A percentile compares a stretch with the other conserved stretches of the same genome.
phyloP scores from a whole-genome alignment of 805 yeast species.

The Sugiyamaella boreocaroliniensis region DNA sequence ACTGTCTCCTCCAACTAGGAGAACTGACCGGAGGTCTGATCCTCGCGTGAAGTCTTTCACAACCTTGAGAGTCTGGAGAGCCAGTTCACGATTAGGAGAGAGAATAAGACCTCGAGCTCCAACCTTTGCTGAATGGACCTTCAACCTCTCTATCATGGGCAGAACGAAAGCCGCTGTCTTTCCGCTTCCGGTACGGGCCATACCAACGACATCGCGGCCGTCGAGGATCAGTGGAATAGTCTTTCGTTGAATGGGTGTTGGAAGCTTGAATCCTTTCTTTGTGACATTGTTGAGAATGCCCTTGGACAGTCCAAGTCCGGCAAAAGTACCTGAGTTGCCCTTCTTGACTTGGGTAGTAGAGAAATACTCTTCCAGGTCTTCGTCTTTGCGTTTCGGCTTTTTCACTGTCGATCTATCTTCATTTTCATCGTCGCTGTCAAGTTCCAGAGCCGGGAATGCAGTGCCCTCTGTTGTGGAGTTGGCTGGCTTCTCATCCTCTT shows the following conservation, averaged over 20 bases:
- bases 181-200: conserved; percentile 99
- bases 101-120: conserved; percentile 85
- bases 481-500: conserved; percentile 30
- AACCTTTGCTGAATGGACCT: conserved; percentile 74
- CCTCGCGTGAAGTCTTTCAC: conserved; percentile 83
- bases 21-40: conserved; percentile 70
- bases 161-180: conserved; percentile 94
- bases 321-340: conserved; percentile 60
- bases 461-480: background rate
- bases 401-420: conserved; percentile 24
- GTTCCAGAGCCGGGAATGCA: conserved; percentile 12
- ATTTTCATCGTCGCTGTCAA: conserved; percentile 35
- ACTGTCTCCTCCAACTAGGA: conserved; percentile 97
- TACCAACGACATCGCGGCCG: conserved; percentile 91
- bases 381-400: conserved; percentile 13
- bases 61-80: conserved; percentile 83
- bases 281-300: conserved; percentile 59
- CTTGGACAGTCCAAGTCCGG: conserved; percentile 82
- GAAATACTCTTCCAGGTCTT: conserved; percentile 12
- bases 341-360: conserved; percentile 24
- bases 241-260: conserved; percentile 96
- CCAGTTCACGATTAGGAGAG: conserved; percentile 95
- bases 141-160: conserved; percentile 82
- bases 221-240: conserved; percentile 86
- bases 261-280: conserved; percentile 85